Conservation (phyloP, 1,284 basidiomycete genomes). For the Puccinia polysora region DNA sequence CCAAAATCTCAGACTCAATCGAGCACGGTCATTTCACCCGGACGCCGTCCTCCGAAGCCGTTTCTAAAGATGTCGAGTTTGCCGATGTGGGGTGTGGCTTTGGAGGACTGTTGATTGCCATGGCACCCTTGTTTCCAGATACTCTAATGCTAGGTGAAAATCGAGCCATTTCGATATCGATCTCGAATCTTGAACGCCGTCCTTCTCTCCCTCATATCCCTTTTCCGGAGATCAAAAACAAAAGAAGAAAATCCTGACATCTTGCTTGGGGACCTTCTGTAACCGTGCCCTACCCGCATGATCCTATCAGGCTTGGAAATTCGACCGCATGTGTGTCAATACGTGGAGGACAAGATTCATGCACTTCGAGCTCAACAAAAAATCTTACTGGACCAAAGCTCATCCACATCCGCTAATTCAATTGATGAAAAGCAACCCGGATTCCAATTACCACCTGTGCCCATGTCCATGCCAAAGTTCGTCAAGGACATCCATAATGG, state of each 20-base stretch:
- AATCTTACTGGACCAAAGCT: conserved; percentile 4
- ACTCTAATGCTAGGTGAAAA: conserved; percentile 80
- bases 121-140: conserved; percentile 87
- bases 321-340: conserved; percentile 90
- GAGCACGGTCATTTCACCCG: conserved; percentile 24
- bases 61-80: conserved; percentile 69
- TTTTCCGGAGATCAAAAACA: too few species aligned
- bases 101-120: conserved; percentile 82
- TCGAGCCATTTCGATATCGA: neutral
- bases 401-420: neutral
- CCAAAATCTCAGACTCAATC: conserved; percentile 45
- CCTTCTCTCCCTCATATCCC: neutral
- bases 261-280: conserved; percentile 15
- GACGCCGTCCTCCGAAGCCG: conserved; percentile 50
- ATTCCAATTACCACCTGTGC: conserved; percentile 24
- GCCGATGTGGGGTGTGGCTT: conserved; percentile 98
- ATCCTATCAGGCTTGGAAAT: conserved; percentile 80
- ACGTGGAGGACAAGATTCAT: conserved; percentile 86
- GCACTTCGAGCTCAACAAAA: conserved; percentile 66
- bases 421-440: neutral
- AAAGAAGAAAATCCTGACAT: too few species aligned
- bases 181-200: conserved; percentile 1
- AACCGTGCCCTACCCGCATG: too few species aligned
- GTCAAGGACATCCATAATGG: conserved; percentile 43
- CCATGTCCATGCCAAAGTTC: conserved; percentile 28